phyloP scores from a whole-genome alignment of 2,329 filamentous ascomycete genomes.

The Exophiala sp. region DNA sequence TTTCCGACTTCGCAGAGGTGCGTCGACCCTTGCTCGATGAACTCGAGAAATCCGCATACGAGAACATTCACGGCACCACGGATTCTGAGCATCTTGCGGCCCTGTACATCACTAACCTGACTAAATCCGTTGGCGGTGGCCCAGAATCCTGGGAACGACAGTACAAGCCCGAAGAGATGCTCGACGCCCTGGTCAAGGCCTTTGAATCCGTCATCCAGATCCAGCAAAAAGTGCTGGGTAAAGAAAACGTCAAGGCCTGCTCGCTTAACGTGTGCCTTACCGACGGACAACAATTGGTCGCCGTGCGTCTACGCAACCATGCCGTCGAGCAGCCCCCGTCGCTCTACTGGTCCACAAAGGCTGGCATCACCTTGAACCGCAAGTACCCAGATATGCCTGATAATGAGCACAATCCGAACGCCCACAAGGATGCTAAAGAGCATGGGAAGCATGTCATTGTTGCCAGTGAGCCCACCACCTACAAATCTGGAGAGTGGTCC shows the following conservation, averaged over 20 bases:
- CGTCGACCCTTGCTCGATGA: slow-evolving; percentile 45
- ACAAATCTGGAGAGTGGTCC: slow-evolving; percentile 50
- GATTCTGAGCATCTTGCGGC: slow-evolving; percentile 54
- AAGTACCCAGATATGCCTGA: slow-evolving; percentile 52
- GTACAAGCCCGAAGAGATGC: slow-evolving; percentile 44
- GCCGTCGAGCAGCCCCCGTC: slow-evolving; percentile 50
- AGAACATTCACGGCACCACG: slow-evolving; percentile 49
- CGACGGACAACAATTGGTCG: slow-evolving; percentile 49
- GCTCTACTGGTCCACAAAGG: slow-evolving; percentile 50
- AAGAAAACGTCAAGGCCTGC: slow-evolving; percentile 41
- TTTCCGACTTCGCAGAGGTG: slow-evolving; percentile 47
- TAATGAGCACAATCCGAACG: slow-evolving; percentile 35
- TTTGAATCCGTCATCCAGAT: slow-evolving; percentile 45
- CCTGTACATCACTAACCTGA: slow-evolving; percentile 33
- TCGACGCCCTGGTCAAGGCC: slow-evolving; percentile 40
- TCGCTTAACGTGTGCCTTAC: slow-evolving; percentile 53
- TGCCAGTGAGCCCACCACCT: slow-evolving; percentile 54
- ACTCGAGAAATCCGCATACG: slow-evolving; percentile 48
- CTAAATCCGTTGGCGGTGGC: slow-evolving; percentile 15
- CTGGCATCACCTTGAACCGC: slow-evolving; percentile 51
- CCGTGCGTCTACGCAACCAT: slow-evolving; percentile 53
- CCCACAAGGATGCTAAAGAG: slow-evolving; percentile 37
- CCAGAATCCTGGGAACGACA: slow-evolving; percentile 41
- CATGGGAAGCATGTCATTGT: slow-evolving; percentile 49
- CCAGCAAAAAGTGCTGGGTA: slow-evolving; percentile 43